Conservation (phyloP, 2,329 filamentous ascomycete genomes). For the Albophoma yamanashiensis region DNA sequence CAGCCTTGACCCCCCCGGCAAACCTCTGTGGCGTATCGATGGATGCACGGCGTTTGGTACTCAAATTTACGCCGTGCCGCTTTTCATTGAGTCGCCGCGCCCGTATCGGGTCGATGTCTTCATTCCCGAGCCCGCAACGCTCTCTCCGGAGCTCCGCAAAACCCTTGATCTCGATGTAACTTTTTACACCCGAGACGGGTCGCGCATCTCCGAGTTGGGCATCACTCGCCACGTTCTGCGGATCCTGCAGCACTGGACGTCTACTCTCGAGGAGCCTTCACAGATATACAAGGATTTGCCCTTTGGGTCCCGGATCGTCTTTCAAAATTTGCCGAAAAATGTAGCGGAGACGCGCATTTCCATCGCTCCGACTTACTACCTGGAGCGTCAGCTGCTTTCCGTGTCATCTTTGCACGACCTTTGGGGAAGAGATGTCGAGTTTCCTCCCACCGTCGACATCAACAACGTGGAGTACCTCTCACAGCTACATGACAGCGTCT, state of each 20-base stretch:
- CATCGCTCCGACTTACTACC: slow-evolving; percentile 37
- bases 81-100: slow-evolving; percentile 33
- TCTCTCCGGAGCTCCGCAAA: slow-evolving; percentile 28
- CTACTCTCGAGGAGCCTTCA: slow-evolving; percentile 14
- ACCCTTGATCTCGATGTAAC: slow-evolving; percentile 37
- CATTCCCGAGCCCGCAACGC: slow-evolving; percentile 37
- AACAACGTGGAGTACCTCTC: slow-evolving; percentile 35
- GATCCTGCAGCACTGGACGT: slow-evolving; percentile 41
- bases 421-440: slow-evolving; percentile 29
- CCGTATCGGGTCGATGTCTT: slow-evolving; percentile 49
- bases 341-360: slow-evolving; percentile 33
- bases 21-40: slow-evolving; percentile 47
- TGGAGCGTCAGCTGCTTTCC: slow-evolving; percentile 42
- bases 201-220: slow-evolving; percentile 35
- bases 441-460: slow-evolving; percentile 40
- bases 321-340: slow-evolving; percentile 38
- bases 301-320: slow-evolving; percentile 47
- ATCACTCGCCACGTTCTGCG: slow-evolving; percentile 44
- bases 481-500: slow-evolving; percentile 50
- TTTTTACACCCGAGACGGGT: slow-evolving; percentile 44
- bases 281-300: slow-evolving; percentile 34
- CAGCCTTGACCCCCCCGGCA: slow-evolving; percentile 33
- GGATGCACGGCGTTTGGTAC: slow-evolving; percentile 46
- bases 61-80: slow-evolving; percentile 45
- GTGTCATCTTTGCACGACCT: slow-evolving; percentile 26